A percentile compares a stretch with the other conserved stretches of the same genome.
phyloP scores from a whole-genome alignment of 1,139 yeast species.

The Nakaseomyces sp. region DNA sequence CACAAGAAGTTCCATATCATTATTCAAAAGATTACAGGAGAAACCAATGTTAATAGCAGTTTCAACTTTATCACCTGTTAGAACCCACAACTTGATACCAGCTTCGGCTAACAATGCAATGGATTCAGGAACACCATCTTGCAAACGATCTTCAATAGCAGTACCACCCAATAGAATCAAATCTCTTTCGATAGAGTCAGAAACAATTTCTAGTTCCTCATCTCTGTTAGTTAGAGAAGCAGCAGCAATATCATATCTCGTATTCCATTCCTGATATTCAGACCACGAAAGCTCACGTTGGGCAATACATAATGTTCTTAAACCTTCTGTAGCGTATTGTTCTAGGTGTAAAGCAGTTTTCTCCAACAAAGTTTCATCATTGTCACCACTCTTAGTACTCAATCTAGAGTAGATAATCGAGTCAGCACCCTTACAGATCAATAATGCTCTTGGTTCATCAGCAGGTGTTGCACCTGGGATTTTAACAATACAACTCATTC shows the following conservation, averaged over 20 bases:
- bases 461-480: constrained; percentile 41
- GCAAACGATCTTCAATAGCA: constrained; percentile 93
- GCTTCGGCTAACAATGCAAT: constrained; percentile 78
- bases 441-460: constrained; percentile 40
- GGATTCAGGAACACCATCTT: constrained; percentile 93
- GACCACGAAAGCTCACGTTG: constrained; percentile 59
- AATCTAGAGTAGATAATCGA: constrained; percentile 77
- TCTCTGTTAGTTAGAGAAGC: constrained; percentile 72
- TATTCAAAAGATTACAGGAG: constrained; percentile 82
- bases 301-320: constrained; percentile 89
- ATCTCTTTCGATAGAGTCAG: constrained; percentile 71
- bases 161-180: constrained; percentile 83
- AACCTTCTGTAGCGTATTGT: constrained; percentile 92
- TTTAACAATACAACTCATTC: constrained; percentile 89
- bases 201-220: constrained; percentile 63
- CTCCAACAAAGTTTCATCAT: constrained; percentile 38
- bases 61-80: constrained; percentile 96
- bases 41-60: constrained; percentile 97
- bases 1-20: constrained; percentile 77
- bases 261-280: constrained; percentile 60
- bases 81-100: constrained; percentile 93
- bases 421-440: constrained; percentile 92
- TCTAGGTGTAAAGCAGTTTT: constrained; percentile 80
- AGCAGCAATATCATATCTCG: constrained; percentile 64
- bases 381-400: constrained; percentile 31